Conservation (phyloP, 1,139 yeast species). For the Debaryomyces subglobosus region DNA sequence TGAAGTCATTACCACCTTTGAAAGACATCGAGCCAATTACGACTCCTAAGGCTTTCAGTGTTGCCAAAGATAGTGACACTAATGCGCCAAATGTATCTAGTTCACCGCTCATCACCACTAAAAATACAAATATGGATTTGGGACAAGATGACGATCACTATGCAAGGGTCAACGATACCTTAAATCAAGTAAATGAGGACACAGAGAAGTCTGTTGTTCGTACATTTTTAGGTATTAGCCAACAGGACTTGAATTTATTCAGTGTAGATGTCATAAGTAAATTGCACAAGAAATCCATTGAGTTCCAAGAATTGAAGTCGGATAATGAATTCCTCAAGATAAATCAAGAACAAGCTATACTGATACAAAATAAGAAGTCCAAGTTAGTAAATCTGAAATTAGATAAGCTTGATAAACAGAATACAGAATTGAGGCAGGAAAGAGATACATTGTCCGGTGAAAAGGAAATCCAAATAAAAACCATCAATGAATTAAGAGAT, state of each 20-base stretch:
- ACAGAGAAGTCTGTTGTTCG: constrained; percentile 17
- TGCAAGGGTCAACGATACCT: constrained; percentile 4
- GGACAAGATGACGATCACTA: not conserved
- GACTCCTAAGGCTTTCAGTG: constrained; percentile 47
- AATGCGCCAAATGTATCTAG: constrained; percentile 13
- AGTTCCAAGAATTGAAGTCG: constrained; percentile 52
- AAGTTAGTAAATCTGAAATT: constrained; percentile 30
- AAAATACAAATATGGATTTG: constrained; percentile 1
- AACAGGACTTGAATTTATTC: constrained; percentile 21
- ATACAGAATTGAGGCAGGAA: constrained; percentile 31
- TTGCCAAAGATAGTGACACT: constrained; percentile 36
- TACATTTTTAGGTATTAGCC: constrained; percentile 40
- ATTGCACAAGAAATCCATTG: constrained; percentile 48
- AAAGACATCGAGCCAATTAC: constrained; percentile 47
- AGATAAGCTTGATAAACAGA: constrained; percentile 26
- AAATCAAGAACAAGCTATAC: constrained; percentile 56
- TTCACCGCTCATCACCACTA: constrained; percentile 24
- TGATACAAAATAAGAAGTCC: constrained; percentile 26
- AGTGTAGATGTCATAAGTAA: constrained; percentile 30
- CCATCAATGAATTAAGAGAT: constrained; percentile 17
- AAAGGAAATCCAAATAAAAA: constrained; percentile 18
- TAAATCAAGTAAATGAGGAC: constrained; percentile 9
- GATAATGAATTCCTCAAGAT: constrained; percentile 55
- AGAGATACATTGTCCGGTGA: constrained; percentile 28
- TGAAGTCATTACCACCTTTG: constrained; percentile 45